These are phyloP conservation scores for Amphicarpaea edgeworthii DNA, from an alignment of 306 rosid species.

Conservation along the genomic window DNA sequence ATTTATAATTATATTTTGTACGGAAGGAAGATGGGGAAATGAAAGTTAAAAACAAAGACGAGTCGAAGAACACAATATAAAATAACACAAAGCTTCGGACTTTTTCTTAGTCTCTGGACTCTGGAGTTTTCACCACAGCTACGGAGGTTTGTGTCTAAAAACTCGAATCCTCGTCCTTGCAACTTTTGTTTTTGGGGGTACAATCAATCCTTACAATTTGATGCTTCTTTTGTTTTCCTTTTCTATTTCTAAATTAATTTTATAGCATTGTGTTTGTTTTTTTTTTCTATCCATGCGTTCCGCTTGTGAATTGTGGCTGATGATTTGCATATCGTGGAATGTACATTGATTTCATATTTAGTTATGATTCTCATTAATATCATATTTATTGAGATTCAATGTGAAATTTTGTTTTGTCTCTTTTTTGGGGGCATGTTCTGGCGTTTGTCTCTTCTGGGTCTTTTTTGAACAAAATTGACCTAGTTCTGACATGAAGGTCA, in stretches of 20 bases:
- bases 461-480: constrained; percentile 14
- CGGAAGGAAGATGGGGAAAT: background rate
- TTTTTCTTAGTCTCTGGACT: constrained; percentile 14
- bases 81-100: constrained; percentile 25
- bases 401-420: background rate
- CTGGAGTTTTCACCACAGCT: constrained; percentile 11
- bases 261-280: background rate
- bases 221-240: background rate
- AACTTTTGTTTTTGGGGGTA: background rate
- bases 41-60: background rate
- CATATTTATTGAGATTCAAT: background rate
- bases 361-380: background rate
- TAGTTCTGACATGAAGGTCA: constrained; percentile 37
- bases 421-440: background rate
- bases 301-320: constrained; percentile 11
- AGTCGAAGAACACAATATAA: constrained; percentile 7
- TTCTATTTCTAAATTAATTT: background rate
- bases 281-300: background rate
- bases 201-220: constrained; percentile 12
- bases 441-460: constrained; percentile 7
- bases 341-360: background rate
- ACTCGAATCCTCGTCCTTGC: background rate
- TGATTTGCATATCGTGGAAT: background rate
- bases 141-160: constrained; percentile 37
- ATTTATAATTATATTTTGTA: background rate